A percentile compares a stretch with the other conserved stretches of the same genome.
Evolutionary conservation across 2,329 filamentous ascomycete species (phyloP).

Genomic region (Aspergillus ruber): DNA sequence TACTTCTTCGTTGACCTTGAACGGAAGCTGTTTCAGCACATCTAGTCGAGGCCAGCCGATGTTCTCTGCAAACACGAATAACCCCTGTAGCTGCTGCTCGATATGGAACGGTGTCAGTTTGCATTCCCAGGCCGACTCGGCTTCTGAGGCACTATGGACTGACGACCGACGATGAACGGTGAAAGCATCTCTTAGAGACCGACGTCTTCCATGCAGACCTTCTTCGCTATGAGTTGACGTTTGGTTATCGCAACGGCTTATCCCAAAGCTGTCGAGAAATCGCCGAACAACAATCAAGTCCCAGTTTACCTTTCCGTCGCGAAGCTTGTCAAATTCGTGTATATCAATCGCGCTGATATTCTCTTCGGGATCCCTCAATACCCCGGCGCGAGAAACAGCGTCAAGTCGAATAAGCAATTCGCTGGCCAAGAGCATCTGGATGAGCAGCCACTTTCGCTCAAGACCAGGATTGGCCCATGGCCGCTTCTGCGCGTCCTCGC

Average conservation of each 20-base stretch:
- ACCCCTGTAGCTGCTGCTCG: slow-evolving; percentile 43
- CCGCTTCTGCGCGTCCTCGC: slow-evolving; percentile 8
- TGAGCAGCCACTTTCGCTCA: slow-evolving; percentile 48
- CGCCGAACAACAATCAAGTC: slow-evolving; percentile 49
- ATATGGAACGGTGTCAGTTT: slow-evolving; percentile 31
- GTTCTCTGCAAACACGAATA: slow-evolving; percentile 45
- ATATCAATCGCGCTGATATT: slow-evolving; percentile 40
- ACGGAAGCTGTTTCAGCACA: slow-evolving; percentile 29
- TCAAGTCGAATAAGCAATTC: slow-evolving; percentile 51
- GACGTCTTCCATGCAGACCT: neutral
- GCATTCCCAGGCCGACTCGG: slow-evolving; percentile 28
- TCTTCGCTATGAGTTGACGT: neutral
- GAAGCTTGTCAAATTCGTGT: slow-evolving; percentile 39
- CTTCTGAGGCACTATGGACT: slow-evolving; percentile 7
- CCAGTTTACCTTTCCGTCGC: slow-evolving; percentile 51
- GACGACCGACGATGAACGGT: neutral
- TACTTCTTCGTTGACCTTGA: slow-evolving; percentile 25
- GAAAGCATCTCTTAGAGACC: neutral
- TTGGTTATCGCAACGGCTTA: slow-evolving; percentile 20
- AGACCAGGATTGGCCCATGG: slow-evolving; percentile 21
- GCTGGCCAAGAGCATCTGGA: slow-evolving; percentile 50
- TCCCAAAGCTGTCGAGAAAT: slow-evolving; percentile 47
- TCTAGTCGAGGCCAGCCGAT: slow-evolving; percentile 46
- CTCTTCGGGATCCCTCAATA: slow-evolving; percentile 34
- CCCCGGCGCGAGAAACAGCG: slow-evolving; percentile 36